Percentiles rank a stretch among this genome's conserved stretches.
Conservation (phyloP, 1,139 yeast species). For the Debaryomycetaceae sp. region DNA sequence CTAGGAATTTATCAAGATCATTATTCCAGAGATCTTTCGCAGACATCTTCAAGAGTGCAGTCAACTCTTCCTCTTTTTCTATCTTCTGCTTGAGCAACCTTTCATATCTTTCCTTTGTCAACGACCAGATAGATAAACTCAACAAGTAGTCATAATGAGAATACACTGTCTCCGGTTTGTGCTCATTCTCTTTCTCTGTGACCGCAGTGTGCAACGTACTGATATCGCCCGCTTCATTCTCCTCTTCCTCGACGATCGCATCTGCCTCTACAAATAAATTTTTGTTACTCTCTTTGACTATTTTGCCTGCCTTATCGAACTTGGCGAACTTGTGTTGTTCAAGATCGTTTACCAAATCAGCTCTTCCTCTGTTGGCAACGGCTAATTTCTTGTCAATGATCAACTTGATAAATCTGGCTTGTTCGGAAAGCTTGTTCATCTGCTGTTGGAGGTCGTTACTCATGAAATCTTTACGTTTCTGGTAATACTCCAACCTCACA, state of each 20-base stretch:
- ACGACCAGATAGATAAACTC: slow-evolving; percentile 92
- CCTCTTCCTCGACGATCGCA: slow-evolving; percentile 30
- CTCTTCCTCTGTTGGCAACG: slow-evolving; percentile 73
- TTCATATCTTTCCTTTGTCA: slow-evolving; percentile 86
- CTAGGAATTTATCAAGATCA: slow-evolving; percentile 73
- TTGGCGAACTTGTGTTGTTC: slow-evolving; percentile 67
- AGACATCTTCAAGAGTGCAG: slow-evolving; percentile 57
- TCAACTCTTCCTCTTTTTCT: slow-evolving; percentile 70
- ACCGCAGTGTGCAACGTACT: slow-evolving; percentile 30
- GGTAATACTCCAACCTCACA: slow-evolving; percentile 85
- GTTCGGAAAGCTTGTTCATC: slow-evolving; percentile 69
- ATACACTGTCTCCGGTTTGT: slow-evolving; percentile 41
- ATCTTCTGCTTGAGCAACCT: slow-evolving; percentile 69
- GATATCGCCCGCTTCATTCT: slow-evolving; percentile 39
- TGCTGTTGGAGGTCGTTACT: slow-evolving; percentile 69
- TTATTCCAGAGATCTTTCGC: slow-evolving; percentile 87
- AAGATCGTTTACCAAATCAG: slow-evolving; percentile 60
- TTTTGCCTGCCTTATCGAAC: slow-evolving; percentile 66
- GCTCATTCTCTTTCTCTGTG: slow-evolving; percentile 28
- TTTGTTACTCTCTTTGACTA: slow-evolving; percentile 22
- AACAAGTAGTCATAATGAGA: slow-evolving; percentile 70
- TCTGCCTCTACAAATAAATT: slow-evolving; percentile 23
- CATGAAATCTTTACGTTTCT: slow-evolving; percentile 81
- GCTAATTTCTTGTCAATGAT: slow-evolving; percentile 72
- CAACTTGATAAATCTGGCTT: slow-evolving; percentile 88